These are phyloP conservation scores for Triticum timopheevii DNA, from an alignment of 176 grass and related monocot genomes.

Conservation along the genomic window DNA sequence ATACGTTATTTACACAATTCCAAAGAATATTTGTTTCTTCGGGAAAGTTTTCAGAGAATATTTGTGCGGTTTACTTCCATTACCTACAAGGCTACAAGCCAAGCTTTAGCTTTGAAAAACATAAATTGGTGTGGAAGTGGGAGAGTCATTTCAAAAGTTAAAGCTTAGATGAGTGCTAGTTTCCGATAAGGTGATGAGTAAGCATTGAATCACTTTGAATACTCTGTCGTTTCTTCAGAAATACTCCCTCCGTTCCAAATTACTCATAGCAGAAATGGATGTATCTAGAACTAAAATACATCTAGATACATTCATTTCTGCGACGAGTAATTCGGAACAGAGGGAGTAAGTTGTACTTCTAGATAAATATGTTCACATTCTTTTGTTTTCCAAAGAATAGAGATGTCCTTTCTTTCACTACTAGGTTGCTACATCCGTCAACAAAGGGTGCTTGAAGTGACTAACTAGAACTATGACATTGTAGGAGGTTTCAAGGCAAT, in stretches of 20 bases:
- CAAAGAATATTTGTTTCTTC: background rate
- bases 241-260: too few relatives aligned
- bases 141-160: background rate
- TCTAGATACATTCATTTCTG: too few relatives aligned
- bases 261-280: too few relatives aligned
- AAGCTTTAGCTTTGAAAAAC: background rate
- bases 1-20: background rate
- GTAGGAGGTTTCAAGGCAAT: slow-evolving; percentile 82
- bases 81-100: background rate
- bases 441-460: background rate
- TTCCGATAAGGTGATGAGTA: background rate
- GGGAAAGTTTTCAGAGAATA: background rate
- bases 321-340: too few relatives aligned
- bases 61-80: background rate
- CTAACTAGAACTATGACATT: slow-evolving; percentile 1
- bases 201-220: background rate
- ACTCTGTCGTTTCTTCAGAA: background rate
- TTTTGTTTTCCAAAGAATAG: background rate
- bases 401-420: background rate
- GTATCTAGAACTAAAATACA: too few relatives aligned
- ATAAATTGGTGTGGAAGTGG: background rate
- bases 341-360: background rate
- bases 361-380: background rate
- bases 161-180: background rate
- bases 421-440: background rate